Conservation (phyloP, 768 basidiomycete species). For the Tylopilus sp. region DNA sequence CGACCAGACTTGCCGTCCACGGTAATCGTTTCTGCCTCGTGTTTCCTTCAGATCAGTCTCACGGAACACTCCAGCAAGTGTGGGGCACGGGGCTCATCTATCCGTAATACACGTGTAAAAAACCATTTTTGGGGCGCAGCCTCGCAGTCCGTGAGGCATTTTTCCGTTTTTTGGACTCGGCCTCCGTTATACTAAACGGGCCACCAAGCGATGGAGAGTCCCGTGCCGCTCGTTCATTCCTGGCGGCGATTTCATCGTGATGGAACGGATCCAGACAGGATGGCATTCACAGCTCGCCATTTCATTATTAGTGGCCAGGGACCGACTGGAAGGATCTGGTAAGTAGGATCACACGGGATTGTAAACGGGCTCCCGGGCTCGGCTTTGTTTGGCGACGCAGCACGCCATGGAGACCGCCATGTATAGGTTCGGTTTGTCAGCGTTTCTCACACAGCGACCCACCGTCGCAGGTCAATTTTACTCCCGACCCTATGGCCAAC, state of each 20-base stretch:
- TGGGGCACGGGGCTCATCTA: constrained; percentile 18
- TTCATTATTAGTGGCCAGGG: constrained; percentile 10
- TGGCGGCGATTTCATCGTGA: constrained; percentile 1
- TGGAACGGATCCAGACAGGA: constrained; percentile 14
- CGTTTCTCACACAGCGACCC: constrained; percentile 9
- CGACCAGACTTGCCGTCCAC: constrained; percentile 4
- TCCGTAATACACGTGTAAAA: constrained; percentile 20
- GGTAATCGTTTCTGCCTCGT: constrained; percentile 25
- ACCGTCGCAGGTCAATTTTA: constrained; percentile 24
- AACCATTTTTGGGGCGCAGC: constrained; percentile 12
- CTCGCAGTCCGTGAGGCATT: constrained; percentile 3
- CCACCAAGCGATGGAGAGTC: not conserved
- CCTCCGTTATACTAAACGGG: not conserved
- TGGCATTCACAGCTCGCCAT: constrained; percentile 11
- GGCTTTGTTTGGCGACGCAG: constrained; percentile 21
- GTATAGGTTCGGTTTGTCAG: constrained; percentile 24
- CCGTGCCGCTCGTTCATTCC: constrained; percentile 4
- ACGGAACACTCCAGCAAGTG: constrained; percentile 15
- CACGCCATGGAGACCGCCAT: constrained; percentile 15
- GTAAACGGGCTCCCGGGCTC: constrained; percentile 12
- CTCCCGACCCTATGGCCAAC: constrained; percentile 16
- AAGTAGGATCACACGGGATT: constrained; percentile 25
- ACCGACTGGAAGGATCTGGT: constrained; percentile 7
- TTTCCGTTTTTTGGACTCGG: not conserved
- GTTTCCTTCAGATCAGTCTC: constrained; percentile 21